These are phyloP conservation scores for Salix arbutifolia DNA, from an alignment of 345 rosid genomes.

Conservation along the genomic window DNA sequence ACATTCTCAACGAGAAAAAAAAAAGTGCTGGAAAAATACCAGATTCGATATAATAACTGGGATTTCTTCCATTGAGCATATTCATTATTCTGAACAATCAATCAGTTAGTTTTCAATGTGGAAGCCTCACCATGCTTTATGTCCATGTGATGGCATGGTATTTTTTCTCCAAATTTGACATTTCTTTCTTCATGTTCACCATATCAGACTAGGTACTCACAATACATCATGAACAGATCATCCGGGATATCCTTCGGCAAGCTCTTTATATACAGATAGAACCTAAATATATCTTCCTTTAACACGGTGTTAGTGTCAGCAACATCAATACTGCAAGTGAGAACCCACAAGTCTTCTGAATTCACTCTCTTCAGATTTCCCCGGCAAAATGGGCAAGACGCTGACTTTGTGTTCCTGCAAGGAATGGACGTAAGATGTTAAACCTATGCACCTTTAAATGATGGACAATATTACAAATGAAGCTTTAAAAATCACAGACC, in stretches of 20 bases:
- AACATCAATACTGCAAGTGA: slow-evolving; percentile 22
- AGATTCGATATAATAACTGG: background rate
- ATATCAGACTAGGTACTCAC: slow-evolving; percentile 28
- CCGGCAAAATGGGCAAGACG: slow-evolving; percentile 31
- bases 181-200: background rate
- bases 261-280: slow-evolving; percentile 24
- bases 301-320: slow-evolving; percentile 22
- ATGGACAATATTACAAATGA: background rate
- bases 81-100: slow-evolving; percentile 16
- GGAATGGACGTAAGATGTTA: background rate
- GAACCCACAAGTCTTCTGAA: slow-evolving; percentile 30
- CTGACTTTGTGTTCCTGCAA: slow-evolving; percentile 27
- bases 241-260: slow-evolving; percentile 26
- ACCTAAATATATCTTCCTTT: slow-evolving; percentile 22
- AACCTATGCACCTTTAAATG: background rate
- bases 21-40: background rate
- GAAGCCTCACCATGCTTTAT: slow-evolving; percentile 18
- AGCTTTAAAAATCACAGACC: slow-evolving; percentile 11
- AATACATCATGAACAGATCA: slow-evolving; percentile 27
- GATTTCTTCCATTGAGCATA: background rate
- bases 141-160: slow-evolving; percentile 5
- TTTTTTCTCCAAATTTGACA: slow-evolving; percentile 3
- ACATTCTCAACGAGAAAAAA: background rate
- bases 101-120: background rate
- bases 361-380: slow-evolving; percentile 27